These are phyloP conservation scores for Sphagnum magellanicum DNA, from an alignment of 228 moss, liverwort and hornwort genomes.

Conservation along the genomic window DNA sequence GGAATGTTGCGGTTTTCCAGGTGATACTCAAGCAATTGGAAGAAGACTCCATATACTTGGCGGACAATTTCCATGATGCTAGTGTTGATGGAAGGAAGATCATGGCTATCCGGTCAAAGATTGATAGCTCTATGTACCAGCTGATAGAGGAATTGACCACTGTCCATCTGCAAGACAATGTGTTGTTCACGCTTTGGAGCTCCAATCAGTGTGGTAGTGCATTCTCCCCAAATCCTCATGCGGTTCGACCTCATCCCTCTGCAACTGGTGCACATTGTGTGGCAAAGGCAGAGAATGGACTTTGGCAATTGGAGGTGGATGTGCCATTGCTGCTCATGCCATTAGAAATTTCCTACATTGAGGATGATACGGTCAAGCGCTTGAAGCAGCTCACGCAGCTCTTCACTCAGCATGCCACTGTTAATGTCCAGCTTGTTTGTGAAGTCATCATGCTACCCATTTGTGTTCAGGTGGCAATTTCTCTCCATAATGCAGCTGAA, in stretches of 20 bases:
- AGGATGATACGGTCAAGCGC: slow-evolving; percentile 36
- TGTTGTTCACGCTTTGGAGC: slow-evolving; percentile 42
- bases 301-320: slow-evolving; percentile 48
- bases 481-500: too few relatives aligned
- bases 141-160: slow-evolving; percentile 48
- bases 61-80: slow-evolving; percentile 5
- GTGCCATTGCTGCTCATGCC: slow-evolving; percentile 45
- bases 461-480: slow-evolving; percentile 23
- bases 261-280: slow-evolving; percentile 26
- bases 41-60: slow-evolving; percentile 18
- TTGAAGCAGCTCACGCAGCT: slow-evolving; percentile 38
- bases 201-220: slow-evolving; percentile 33
- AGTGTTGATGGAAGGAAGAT: slow-evolving; percentile 25
- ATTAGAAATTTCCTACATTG: slow-evolving; percentile 33
- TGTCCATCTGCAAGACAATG: slow-evolving; percentile 39
- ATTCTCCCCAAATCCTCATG: neutral
- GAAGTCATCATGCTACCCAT: slow-evolving; percentile 25
- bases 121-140: slow-evolving; percentile 50
- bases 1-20: slow-evolving; percentile 28
- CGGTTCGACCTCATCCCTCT: slow-evolving; percentile 7
- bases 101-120: slow-evolving; percentile 19
- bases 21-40: slow-evolving; percentile 23
- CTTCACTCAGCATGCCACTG: slow-evolving; percentile 32
- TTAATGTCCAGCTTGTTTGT: slow-evolving; percentile 38
- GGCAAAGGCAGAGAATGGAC: slow-evolving; percentile 38